phyloP scores from a whole-genome alignment of 768 basidiomycete genomes.

The Termitomyces sp. region DNA sequence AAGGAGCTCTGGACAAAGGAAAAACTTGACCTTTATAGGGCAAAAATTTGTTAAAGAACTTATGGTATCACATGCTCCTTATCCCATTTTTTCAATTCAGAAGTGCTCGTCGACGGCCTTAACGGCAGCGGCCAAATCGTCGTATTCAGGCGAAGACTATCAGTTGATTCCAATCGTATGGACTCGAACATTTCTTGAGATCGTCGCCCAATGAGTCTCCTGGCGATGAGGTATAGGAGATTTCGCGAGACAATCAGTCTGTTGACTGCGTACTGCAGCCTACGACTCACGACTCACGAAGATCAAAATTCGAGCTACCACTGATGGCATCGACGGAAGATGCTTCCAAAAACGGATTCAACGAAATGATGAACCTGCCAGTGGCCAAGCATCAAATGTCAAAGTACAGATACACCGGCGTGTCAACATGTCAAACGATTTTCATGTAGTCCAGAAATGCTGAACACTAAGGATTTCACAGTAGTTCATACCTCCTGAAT shows the following conservation, averaged over 20 bases:
- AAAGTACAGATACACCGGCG: neutral
- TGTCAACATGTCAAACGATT: neutral
- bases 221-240: too few species aligned
- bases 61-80: too few species aligned
- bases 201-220: too few species aligned
- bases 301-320: neutral
- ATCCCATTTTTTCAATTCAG: too few species aligned
- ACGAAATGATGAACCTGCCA: neutral
- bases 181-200: neutral
- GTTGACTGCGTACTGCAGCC: neutral
- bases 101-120: too few species aligned
- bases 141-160: too few species aligned
- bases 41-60: too few species aligned
- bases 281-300: neutral
- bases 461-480: neutral
- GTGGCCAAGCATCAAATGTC: neutral
- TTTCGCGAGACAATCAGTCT: too few species aligned
- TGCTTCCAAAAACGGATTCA: neutral
- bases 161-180: neutral
- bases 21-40: too few species aligned
- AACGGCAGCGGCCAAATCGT: too few species aligned
- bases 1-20: too few species aligned
- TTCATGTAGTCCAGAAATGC: neutral
- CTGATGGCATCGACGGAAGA: neutral
- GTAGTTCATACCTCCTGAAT: neutral